phyloP scores from a whole-genome alignment of 129 eudicot genomes.

The Calendula officinalis region DNA sequence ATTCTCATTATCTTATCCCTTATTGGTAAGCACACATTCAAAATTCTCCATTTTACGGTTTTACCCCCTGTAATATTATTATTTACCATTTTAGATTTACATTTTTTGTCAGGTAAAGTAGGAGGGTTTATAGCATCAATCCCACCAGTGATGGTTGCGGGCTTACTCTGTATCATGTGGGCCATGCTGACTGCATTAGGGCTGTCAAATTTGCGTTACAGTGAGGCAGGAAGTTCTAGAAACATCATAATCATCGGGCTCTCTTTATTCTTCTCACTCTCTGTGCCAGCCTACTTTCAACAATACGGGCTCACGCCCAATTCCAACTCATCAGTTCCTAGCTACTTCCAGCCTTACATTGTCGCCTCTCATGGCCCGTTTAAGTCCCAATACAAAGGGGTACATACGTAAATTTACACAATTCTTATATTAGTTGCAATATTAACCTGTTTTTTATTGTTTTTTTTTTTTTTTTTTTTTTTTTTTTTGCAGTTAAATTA shows the following conservation, averaged over 20 bases:
- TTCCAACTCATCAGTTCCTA: conserved; percentile 73
- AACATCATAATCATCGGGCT: conserved; percentile 88
- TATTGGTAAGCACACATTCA: conserved; percentile 46
- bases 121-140: conserved; percentile 96
- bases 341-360: conserved; percentile 76
- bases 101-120: conserved; percentile 69
- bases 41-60: too few relatives aligned
- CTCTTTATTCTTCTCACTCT: conserved; percentile 84
- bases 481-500: conserved; percentile 66
- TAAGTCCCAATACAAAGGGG: conserved; percentile 67
- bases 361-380: conserved; percentile 97
- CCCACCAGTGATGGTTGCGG: conserved; percentile 93
- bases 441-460: neutral
- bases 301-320: conserved; percentile 77
- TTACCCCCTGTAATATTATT: neutral
- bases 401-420: conserved; percentile 22
- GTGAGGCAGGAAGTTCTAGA: conserved; percentile 97
- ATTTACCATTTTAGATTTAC: neutral
- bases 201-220: conserved; percentile 81
- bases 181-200: conserved; percentile 95
- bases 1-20: conserved; percentile 70
- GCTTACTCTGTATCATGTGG: conserved; percentile 96
- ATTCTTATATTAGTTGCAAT: neutral
- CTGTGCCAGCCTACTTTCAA: conserved; percentile 91
- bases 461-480: neutral